Evolutionary conservation across 2,329 filamentous ascomycete genomes (phyloP), one percentile per base, ranked within the genome.

Genomic region (Fusarium nurragi): DNA sequence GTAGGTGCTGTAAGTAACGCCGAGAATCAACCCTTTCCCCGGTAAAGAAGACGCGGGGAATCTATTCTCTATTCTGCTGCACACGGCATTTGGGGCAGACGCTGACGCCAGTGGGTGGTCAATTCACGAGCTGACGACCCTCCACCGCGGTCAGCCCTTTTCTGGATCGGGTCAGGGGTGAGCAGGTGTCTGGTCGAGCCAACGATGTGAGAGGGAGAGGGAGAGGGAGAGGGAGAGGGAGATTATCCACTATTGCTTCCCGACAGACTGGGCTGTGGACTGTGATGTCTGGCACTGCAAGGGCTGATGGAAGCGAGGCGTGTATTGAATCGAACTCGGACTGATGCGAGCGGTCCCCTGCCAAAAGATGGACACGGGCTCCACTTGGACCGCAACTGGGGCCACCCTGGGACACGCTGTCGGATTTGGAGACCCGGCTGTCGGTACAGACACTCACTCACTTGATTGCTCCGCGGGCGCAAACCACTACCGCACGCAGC

Each of bases 401-500:
- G 34, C 54, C 57, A 69, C 53, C 65, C 68, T 64, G 34, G 48
- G 65, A 60, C 56, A 64, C 40, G 45, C 53, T 68, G 62, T 65
- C 55, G 52, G 55, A 59, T 68, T 59, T 52, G 58, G 59, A 67
- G 55, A 60, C 64, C 68, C 64, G 62, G 64, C 69, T 71, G 68
- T 71, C 69, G 69, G 69, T 68, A 59, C 49, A 36, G 18, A 32
- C n/a, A 45, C n/a, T 22, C 40, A 56, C 36, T 30, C 38, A 44
- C 55, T 67, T 60, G 53, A 54, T 64, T 57, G 53, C 63, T 65
- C 57, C 58, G 57, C 26, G 63, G 63, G 65, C 52, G 64, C 59
- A 49, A 36, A 40, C 40, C n/a, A n/a, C n/a, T n/a, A n/a, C n/a
- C n/a, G n/a, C n/a, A n/a, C n/a, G n/a, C n/a, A n/a, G n/a, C n/a